phyloP scores from a whole-genome alignment of 2,329 filamentous ascomycete genomes.

The Hymenoscyphus salicellus region DNA sequence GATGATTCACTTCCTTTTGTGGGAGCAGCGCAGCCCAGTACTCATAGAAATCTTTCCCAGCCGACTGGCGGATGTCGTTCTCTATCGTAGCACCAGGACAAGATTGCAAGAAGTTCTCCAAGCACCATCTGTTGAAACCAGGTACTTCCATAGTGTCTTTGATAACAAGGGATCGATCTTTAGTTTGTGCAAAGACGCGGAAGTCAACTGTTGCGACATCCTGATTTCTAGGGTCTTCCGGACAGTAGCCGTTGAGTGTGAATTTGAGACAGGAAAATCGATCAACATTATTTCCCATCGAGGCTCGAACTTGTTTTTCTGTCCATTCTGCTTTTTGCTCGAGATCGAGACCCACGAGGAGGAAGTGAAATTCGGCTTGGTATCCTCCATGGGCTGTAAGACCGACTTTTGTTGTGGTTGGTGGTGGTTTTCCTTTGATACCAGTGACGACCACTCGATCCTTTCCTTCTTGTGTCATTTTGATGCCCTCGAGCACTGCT shows the following conservation, averaged over 20 bases:
- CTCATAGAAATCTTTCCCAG: conserved; percentile 32
- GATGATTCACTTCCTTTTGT: conserved; percentile 26
- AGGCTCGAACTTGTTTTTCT: conserved; percentile 41
- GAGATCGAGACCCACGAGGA: conserved; percentile 44
- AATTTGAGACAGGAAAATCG: conserved; percentile 39
- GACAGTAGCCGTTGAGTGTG: conserved; percentile 38
- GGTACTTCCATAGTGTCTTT: conserved; percentile 28
- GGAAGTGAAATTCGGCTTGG: conserved; percentile 46
- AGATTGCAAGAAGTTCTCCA: conserved; percentile 19
- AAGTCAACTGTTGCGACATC: conserved; percentile 49
- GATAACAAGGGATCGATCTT: conserved; percentile 17
- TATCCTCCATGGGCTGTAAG: conserved; percentile 45
- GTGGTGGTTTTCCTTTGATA: conserved; percentile 36
- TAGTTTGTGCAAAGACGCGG: conserved; percentile 47
- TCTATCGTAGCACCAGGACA: conserved; percentile 43
- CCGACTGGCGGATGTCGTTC: conserved; percentile 41
- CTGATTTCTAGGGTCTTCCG: conserved; percentile 43
- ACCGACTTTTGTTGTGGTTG: conserved; percentile 42
- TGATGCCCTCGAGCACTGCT: conserved; percentile 41
- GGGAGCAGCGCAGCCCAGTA: conserved; percentile 33
- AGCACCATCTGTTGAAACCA: conserved; percentile 18
- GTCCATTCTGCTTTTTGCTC: conserved; percentile 44
- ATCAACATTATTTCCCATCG: conserved; percentile 36
- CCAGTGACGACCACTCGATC: conserved; percentile 45
- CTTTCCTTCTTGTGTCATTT: conserved; percentile 48